These are phyloP conservation scores for Colletotrichum liriopes DNA, from an alignment of 2,329 filamentous ascomycete genomes.

Conservation along the genomic window DNA sequence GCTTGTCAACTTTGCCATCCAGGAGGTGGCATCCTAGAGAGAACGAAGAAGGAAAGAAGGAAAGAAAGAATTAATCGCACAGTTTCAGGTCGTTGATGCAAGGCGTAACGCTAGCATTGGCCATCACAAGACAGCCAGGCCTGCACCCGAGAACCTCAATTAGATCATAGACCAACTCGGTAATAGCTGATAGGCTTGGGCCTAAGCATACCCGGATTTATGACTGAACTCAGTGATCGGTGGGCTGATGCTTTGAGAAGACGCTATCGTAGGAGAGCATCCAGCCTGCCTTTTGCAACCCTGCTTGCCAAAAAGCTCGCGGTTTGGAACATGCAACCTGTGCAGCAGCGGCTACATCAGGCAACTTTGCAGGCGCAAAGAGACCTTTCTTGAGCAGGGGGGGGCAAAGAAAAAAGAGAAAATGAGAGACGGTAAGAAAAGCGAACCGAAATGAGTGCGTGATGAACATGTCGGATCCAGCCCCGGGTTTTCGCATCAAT, in stretches of 20 bases:
- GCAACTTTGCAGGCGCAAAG: neutral
- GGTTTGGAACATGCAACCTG: neutral
- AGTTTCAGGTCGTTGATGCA: constrained; percentile 40
- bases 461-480: constrained; percentile 6
- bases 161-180: neutral
- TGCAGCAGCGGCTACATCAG: neutral
- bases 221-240: neutral
- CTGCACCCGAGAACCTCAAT: neutral
- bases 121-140: constrained; percentile 18
- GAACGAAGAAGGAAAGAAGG: constrained; percentile 29
- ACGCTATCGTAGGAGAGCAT: neutral
- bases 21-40: neutral
- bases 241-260: neutral
- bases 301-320: constrained; percentile 4
- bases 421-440: neutral
- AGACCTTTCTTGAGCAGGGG: neutral
- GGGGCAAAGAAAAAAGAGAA: neutral
- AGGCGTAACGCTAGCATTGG: constrained; percentile 20
- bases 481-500: constrained; percentile 4
- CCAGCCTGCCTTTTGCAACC: neutral
- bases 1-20: neutral
- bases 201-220: neutral
- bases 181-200: neutral
- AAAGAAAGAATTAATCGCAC: constrained; percentile 27
- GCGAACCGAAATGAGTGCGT: constrained; percentile 28